Conservation (phyloP, 1,284 basidiomycete species). For the Inonotus obliquus region DNA sequence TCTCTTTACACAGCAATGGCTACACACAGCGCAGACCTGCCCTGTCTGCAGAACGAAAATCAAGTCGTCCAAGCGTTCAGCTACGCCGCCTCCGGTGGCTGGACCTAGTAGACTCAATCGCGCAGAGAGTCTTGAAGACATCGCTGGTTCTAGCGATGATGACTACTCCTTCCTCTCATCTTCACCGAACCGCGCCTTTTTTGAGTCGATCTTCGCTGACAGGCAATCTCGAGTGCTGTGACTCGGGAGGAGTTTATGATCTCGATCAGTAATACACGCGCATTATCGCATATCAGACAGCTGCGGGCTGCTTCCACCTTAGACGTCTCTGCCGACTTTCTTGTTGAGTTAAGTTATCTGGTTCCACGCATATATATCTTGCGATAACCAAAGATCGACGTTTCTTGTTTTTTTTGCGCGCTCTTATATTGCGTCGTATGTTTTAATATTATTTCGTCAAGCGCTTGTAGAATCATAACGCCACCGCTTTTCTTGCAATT, state of each 20-base stretch:
- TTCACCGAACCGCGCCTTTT: not conserved
- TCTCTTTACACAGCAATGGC: conserved; percentile 41
- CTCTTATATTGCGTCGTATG: not conserved
- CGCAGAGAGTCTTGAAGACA: conserved; percentile 12
- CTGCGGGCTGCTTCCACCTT: no score
- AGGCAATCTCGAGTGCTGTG: not conserved
- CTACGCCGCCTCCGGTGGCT: conserved; percentile 9
- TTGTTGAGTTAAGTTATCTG: not conserved
- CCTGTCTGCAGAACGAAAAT: conserved; percentile 54
- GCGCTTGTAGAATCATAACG: no score
- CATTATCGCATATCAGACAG: no score
- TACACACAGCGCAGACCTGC: conserved; percentile 58
- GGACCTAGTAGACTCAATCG: conserved; percentile 12
- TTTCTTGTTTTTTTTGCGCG: not conserved
- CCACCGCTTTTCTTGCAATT: no score
- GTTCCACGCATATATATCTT: not conserved
- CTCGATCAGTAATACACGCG: no score
- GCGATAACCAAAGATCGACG: not conserved
- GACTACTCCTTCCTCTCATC: not conserved
- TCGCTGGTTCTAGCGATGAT: conserved; percentile 12
- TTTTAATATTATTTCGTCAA: no score
- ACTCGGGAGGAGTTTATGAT: no score
- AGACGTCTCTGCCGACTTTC: not conserved
- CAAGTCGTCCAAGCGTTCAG: conserved; percentile 8
- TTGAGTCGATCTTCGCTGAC: not conserved